These are phyloP conservation scores for Colletotrichum sp. DNA, from an alignment of 2,329 filamentous ascomycete species.

Conservation along the genomic window DNA sequence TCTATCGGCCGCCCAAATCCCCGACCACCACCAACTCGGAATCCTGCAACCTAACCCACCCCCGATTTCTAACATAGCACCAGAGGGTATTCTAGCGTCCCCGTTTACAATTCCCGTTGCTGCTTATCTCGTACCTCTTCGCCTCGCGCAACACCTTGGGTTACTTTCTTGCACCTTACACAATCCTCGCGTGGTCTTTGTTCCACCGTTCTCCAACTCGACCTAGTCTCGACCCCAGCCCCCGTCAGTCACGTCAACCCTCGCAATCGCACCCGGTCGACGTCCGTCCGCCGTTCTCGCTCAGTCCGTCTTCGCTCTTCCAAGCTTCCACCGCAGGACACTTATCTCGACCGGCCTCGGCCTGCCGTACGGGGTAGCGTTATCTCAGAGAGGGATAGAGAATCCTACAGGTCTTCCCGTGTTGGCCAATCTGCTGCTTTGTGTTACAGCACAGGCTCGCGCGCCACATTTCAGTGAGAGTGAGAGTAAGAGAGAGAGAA, in stretches of 20 bases:
- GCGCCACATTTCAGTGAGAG: neutral
- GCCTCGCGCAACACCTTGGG: neutral
- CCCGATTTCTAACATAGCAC: neutral
- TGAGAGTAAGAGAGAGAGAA: neutral
- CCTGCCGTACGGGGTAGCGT: neutral
- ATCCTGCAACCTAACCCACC: neutral
- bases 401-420: neutral
- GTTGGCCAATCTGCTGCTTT: neutral
- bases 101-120: neutral
- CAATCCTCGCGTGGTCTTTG: slow-evolving; percentile 2
- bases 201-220: neutral
- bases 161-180: neutral
- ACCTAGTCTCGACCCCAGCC: neutral
- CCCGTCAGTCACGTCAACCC: slow-evolving; percentile 9
- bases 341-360: slow-evolving; percentile 15
- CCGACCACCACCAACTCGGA: slow-evolving; percentile 1
- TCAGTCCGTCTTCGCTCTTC: neutral
- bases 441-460: slow-evolving; percentile 5
- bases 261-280: slow-evolving; percentile 8
- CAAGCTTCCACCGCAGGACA: neutral
- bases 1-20: neutral
- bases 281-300: neutral
- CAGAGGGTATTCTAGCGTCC: neutral
- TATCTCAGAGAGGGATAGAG: neutral
- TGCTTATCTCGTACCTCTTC: slow-evolving; percentile 11